A percentile compares a stretch with the other conserved stretches of the same genome.
Evolutionary conservation across 805 yeast genomes (phyloP).

Genomic region (Candida succiphila): DNA sequence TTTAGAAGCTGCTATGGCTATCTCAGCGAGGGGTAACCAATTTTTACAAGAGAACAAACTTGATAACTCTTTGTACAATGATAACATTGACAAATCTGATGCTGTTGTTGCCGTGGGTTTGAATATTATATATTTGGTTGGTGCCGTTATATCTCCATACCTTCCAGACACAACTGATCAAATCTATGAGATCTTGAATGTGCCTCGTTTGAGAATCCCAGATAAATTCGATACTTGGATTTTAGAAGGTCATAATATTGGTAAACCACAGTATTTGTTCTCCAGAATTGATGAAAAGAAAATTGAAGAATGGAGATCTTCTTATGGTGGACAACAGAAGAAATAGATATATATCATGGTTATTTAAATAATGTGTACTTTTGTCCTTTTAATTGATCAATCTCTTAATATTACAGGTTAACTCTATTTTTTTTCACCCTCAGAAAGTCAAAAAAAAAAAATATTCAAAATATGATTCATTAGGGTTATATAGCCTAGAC

Average conservation of each 20-base stretch:
- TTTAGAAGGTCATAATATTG: conserved; percentile 76
- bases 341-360: conserved; percentile 1
- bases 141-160: conserved; percentile 75
- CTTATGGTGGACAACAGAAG: conserved; percentile 73
- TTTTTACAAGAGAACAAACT: conserved; percentile 94
- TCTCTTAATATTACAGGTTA: no score
- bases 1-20: conserved; percentile 81
- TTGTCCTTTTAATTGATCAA: not conserved
- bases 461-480: no score
- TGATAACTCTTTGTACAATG: conserved; percentile 75
- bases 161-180: conserved; percentile 76
- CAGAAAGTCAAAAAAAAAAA: no score
- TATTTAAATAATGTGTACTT: no score
- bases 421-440: no score
- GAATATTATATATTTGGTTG: conserved; percentile 78
- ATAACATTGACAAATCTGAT: conserved; percentile 71
- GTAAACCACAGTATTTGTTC: conserved; percentile 87
- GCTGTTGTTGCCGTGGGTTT: conserved; percentile 90
- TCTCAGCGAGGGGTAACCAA: conserved; percentile 88
- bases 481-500: no score
- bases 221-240: conserved; percentile 64
- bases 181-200: conserved; percentile 73
- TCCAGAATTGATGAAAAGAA: conserved; percentile 84
- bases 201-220: conserved; percentile 69
- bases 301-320: conserved; percentile 76